A percentile compares a stretch with the other conserved stretches of the same genome.
Conservation (phyloP, 2,329 filamentous ascomycete genomes). For the Aplosporella prunicola region DNA sequence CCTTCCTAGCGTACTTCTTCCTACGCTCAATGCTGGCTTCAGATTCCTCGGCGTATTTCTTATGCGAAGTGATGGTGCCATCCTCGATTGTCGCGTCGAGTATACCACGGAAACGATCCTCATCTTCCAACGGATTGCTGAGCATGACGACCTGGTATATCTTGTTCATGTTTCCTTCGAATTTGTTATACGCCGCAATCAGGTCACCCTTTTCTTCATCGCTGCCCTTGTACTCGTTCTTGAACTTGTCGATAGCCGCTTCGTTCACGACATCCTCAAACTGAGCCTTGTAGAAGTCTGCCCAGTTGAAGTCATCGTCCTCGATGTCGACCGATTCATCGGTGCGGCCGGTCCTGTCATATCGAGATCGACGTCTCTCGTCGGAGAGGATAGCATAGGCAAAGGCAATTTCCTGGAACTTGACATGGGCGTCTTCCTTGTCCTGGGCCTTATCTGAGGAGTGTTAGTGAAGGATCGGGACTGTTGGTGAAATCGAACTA, state of each 20-base stretch:
- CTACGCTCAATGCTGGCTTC: constrained; percentile 53
- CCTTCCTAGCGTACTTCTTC: constrained; percentile 52
- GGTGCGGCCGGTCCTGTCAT: constrained; percentile 82
- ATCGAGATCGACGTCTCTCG: constrained; percentile 58
- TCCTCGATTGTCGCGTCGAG: constrained; percentile 71
- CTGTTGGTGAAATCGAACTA: constrained; percentile 31
- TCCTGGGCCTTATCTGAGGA: constrained; percentile 43
- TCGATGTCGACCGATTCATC: constrained; percentile 62
- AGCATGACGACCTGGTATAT: constrained; percentile 82
- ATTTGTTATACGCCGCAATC: constrained; percentile 62
- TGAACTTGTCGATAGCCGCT: constrained; percentile 66
- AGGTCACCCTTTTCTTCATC: constrained; percentile 77
- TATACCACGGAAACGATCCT: constrained; percentile 70
- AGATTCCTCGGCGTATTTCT: constrained; percentile 51
- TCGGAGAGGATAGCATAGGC: constrained; percentile 92
- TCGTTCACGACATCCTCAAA: constrained; percentile 66
- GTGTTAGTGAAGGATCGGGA: constrained; percentile 12
- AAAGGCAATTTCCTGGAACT: constrained; percentile 85
- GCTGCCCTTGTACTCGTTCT: constrained; percentile 70
- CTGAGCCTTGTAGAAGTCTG: constrained; percentile 77
- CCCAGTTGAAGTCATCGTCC: constrained; percentile 78
- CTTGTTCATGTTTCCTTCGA: constrained; percentile 63
- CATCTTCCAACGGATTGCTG: constrained; percentile 72
- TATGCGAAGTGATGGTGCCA: constrained; percentile 56
- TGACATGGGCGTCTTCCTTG: constrained; percentile 63